Evolutionary conservation across 1,284 basidiomycete genomes (phyloP).

Genomic region (Leccinum subspadiceum): DNA sequence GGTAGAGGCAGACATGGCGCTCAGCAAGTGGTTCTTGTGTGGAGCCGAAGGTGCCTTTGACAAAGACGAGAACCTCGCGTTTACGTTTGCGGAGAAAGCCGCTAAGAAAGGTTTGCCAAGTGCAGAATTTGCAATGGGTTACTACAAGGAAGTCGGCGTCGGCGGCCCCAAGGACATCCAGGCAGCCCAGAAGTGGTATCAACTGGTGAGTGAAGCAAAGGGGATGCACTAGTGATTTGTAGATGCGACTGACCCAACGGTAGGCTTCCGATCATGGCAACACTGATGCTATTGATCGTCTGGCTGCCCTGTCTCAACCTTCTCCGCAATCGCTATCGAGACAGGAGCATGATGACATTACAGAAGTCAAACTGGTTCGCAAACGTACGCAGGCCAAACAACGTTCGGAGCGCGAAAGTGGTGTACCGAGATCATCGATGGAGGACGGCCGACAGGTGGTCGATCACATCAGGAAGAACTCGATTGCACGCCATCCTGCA

Average conservation of each 20-base stretch:
- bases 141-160: slow-evolving; percentile 84
- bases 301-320: slow-evolving; percentile 64
- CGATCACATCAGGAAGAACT: slow-evolving; percentile 42
- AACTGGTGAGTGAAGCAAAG: slow-evolving; percentile 40
- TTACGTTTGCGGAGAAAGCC: slow-evolving; percentile 91
- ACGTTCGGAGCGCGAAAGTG: slow-evolving; percentile 51
- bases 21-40: slow-evolving; percentile 95
- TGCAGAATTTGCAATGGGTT: slow-evolving; percentile 94
- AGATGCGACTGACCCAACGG: slow-evolving; percentile 2
- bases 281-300: slow-evolving; percentile 73
- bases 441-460: slow-evolving; percentile 34
- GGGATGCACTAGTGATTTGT: neutral
- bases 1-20: slow-evolving; percentile 92
- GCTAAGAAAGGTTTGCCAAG: slow-evolving; percentile 76
- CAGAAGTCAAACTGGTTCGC: slow-evolving; percentile 78
- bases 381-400: slow-evolving; percentile 80
- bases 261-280: slow-evolving; percentile 82
- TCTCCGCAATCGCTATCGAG: slow-evolving; percentile 66
- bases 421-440: slow-evolving; percentile 21
- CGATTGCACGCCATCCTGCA: slow-evolving; percentile 22
- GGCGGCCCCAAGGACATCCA: slow-evolving; percentile 67
- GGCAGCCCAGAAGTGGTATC: slow-evolving; percentile 71
- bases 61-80: slow-evolving; percentile 86
- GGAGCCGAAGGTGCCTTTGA: slow-evolving; percentile 80
- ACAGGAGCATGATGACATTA: slow-evolving; percentile 76